Evolutionary conservation across 148 eudicot species (phyloP), one percentile per base, ranked within the genome.

Genomic region (Rhododendron kiyosumense): DNA sequence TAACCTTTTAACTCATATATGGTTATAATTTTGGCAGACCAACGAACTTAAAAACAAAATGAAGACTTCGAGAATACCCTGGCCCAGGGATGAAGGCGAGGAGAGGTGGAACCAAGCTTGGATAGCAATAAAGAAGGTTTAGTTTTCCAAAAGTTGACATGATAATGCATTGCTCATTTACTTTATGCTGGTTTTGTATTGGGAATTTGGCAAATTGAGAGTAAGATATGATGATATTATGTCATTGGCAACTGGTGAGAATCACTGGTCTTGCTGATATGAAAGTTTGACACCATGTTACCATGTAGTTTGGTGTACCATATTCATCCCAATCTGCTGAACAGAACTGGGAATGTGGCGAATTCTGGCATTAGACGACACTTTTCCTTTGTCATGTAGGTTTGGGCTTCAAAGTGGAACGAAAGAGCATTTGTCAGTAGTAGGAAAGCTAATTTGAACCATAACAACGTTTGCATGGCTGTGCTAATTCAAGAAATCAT

Each of bases 71-170:
- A 79, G 82, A 79, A 79, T 79, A n/a, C 82, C 82, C 34, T 79
- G 82, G 82, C 82, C 82, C 11, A 59, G 82, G 48, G 82, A 79
- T 79, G 52, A 79, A 22, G 59, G 82, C 30, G 82, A 79, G 59
- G 82, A 43, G 54, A 79, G 82, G 30, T 79, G 82, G 82, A 79
- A 46, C 46, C 82, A 79, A 79, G 54, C 82, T 79, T 79, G 82
- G 82, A 13, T 41, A n/a, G 57, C 82, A 43, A 79, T 79, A 22
- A 79, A 79, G 46, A 79, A 46, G 82, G 82, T 79, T 34, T 11
- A 11, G 34, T 67, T 67, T 26, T 67, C 32, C 75, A 69, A 69
- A 26, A 69, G 75, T 69, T 26, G 18, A 28, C 75, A 69, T 69
- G 75, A 69, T 69, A 69, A 28, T 69, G 75, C 75, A 26, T 28